Evolutionary conservation across 768 basidiomycete genomes (phyloP).

Genomic region (Kwoniella sp.): DNA sequence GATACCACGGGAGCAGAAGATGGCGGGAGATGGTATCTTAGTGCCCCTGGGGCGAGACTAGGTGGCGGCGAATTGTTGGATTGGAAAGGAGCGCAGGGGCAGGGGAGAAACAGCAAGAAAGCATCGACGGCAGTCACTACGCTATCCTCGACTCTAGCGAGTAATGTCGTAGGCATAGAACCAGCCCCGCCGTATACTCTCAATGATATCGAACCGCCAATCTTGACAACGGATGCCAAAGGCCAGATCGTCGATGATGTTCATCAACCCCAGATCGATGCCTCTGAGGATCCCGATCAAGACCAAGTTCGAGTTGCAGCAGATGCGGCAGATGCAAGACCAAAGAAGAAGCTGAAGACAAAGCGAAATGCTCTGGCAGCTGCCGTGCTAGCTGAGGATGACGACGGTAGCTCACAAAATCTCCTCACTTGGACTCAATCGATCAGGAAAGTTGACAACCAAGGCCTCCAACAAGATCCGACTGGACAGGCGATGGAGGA

Average conservation of each 20-base stretch:
- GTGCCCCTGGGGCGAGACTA: slow-evolving; percentile 75
- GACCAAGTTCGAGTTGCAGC: neutral
- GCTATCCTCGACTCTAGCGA: neutral
- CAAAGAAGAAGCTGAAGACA: slow-evolving; percentile 30
- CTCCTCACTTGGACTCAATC: slow-evolving; percentile 36
- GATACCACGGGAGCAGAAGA: slow-evolving; percentile 7
- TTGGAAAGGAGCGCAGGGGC: neutral
- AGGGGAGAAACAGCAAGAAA: neutral
- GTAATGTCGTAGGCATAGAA: neutral
- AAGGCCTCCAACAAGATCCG: neutral
- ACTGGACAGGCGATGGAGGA: slow-evolving; percentile 60
- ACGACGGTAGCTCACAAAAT: slow-evolving; percentile 28
- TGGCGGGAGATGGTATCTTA: slow-evolving; percentile 71
- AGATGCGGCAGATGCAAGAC: neutral
- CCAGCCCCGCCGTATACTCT: neutral
- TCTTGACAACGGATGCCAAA: neutral
- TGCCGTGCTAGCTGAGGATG: slow-evolving; percentile 38
- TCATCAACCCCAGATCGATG: neutral
- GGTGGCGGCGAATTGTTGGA: slow-evolving; percentile 38
- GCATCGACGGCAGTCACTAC: neutral
- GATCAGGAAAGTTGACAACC: neutral
- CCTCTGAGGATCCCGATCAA: neutral
- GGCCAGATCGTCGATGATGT: neutral
- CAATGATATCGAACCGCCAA: neutral
- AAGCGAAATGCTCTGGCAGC: slow-evolving; percentile 42